Evolutionary conservation across 345 rosid species (phyloP).

Genomic region (Salix brachista): DNA sequence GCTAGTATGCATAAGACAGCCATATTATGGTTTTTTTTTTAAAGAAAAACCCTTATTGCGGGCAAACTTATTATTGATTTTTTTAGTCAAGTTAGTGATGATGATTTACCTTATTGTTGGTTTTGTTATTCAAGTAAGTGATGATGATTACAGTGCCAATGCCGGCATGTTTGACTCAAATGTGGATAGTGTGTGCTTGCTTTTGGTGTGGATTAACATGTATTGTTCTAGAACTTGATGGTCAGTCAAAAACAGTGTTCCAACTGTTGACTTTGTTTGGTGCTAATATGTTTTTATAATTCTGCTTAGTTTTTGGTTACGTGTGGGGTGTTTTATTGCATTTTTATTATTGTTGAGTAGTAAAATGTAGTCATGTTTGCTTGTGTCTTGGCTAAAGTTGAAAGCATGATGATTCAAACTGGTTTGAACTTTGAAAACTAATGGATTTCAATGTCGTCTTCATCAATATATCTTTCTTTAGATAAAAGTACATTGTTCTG

Average conservation of each 20-base stretch:
- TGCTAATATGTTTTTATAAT: neutral
- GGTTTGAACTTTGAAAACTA: neutral
- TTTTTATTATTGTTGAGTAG: neutral
- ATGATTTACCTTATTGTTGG: neutral
- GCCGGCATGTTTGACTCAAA: neutral
- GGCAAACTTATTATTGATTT: conserved; percentile 2
- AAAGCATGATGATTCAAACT: neutral
- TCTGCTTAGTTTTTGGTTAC: neutral
- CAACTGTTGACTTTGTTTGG: neutral
- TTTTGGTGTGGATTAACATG: neutral
- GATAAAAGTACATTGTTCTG: neutral
- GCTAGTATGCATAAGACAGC: neutral
- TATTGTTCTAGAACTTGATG: neutral
- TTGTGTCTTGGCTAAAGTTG: neutral
- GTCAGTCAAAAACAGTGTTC: neutral
- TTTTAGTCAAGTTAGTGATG: neutral
- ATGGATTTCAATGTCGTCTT: neutral
- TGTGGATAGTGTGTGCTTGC: conserved; percentile 7
- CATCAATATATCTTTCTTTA: neutral
- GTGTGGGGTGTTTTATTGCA: neutral
- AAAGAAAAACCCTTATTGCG: neutral
- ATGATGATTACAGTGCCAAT: neutral
- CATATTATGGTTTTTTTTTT: neutral
- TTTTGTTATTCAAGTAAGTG: neutral
- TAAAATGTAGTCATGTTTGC: neutral